These are phyloP conservation scores for Pseudomonodictys pantanalensis DNA, from an alignment of 495 filamentous ascomycete genomes.

Conservation along the genomic window DNA sequence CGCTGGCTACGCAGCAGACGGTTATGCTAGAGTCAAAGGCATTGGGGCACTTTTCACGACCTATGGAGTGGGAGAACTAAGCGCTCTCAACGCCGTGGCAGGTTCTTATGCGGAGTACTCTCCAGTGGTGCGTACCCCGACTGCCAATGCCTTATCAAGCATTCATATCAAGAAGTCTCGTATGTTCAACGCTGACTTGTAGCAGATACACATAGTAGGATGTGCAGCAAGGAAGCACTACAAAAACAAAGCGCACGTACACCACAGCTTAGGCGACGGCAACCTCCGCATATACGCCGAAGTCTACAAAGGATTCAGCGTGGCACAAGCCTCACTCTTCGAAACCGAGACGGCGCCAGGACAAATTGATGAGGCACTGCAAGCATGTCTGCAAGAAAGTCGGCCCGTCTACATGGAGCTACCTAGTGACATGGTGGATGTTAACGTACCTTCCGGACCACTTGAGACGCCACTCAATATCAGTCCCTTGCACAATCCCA, in stretches of 20 bases:
- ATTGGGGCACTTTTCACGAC: constrained; percentile 73
- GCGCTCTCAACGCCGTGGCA: constrained; percentile 58
- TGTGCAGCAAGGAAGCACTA: constrained; percentile 41
- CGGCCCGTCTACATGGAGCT: constrained; percentile 49
- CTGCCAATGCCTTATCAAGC: too few relatives aligned
- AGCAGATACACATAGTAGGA: constrained; percentile 36
- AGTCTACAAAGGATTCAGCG: constrained; percentile 44
- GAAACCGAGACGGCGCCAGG: constrained; percentile 42
- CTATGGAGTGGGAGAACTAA: constrained; percentile 78
- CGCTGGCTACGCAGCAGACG: constrained; percentile 78
- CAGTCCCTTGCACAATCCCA: not conserved
- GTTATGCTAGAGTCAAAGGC: constrained; percentile 72
- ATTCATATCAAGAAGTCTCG: not conserved
- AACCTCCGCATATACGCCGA: constrained; percentile 44
- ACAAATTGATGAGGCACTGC: constrained; percentile 44
- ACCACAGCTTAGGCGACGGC: constrained; percentile 50
- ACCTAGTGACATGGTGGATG: constrained; percentile 46
- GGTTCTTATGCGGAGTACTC: constrained; percentile 37
- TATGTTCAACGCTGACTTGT: not conserved
- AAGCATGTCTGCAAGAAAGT: constrained; percentile 43
- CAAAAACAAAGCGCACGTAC: constrained; percentile 39
- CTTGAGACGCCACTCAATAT: constrained; percentile 1
- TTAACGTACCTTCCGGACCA: not conserved
- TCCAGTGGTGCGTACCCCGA: constrained; percentile 17
- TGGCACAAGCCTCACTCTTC: constrained; percentile 43